Evolutionary conservation across 768 basidiomycete species (phyloP).

Genomic region (Glaciozyma martinii): DNA sequence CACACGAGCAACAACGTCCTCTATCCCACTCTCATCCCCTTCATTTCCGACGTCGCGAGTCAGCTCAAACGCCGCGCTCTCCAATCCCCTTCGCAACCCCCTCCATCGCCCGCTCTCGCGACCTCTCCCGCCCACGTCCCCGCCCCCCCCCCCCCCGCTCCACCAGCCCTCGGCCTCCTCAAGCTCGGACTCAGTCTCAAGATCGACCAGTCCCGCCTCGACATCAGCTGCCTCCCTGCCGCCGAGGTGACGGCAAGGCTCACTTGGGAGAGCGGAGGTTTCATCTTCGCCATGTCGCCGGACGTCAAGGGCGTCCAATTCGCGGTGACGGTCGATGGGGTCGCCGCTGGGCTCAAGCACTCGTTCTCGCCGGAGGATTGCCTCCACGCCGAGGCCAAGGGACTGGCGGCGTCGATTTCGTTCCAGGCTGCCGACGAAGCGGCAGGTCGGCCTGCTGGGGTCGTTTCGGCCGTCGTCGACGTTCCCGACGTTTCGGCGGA

Average conservation of each 20-base stretch:
- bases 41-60: conserved; percentile 65
- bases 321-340: conserved; percentile 68
- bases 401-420: conserved; percentile 67
- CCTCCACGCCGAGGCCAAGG: conserved; percentile 58
- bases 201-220: conserved; percentile 79
- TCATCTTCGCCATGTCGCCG: conserved; percentile 67
- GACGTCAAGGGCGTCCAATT: conserved; percentile 63
- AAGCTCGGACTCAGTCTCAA: conserved; percentile 78
- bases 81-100: background rate
- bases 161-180: conserved; percentile 40
- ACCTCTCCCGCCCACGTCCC: background rate
- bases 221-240: conserved; percentile 79
- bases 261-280: conserved; percentile 91
- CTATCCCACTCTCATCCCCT: conserved; percentile 70
- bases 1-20: conserved; percentile 81
- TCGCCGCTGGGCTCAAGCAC: conserved; percentile 72
- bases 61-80: conserved; percentile 54
- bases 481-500: conserved; percentile 50
- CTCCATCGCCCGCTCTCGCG: background rate
- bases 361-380: conserved; percentile 39
- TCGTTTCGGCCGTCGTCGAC: conserved; percentile 63
- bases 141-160: background rate
- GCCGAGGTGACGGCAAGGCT: conserved; percentile 83
- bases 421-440: conserved; percentile 48
- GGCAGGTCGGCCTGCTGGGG: conserved; percentile 41